Evolutionary conservation across 176 grass and related monocot genomes (phyloP).

Genomic region (Phyllostachys edulis): DNA sequence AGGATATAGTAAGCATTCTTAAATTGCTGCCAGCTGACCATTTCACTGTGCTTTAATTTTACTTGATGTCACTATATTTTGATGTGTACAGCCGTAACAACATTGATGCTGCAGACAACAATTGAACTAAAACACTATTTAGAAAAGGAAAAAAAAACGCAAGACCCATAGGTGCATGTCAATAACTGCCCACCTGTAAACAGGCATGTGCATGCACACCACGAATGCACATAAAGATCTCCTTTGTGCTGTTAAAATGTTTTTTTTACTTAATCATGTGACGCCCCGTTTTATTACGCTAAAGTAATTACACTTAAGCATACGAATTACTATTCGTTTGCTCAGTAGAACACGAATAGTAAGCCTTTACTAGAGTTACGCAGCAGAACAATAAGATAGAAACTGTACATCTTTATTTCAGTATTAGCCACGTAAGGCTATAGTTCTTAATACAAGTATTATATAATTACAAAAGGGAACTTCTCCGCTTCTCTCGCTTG

Average conservation of each 20-base stretch:
- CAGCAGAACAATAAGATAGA: too few relatives aligned
- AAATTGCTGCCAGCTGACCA: slow-evolving; percentile 4
- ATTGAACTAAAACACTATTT: not conserved
- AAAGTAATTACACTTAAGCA: too few relatives aligned
- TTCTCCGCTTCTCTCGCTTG: too few relatives aligned
- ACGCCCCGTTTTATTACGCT: too few relatives aligned
- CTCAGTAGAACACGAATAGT: too few relatives aligned
- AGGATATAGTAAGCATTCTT: not conserved
- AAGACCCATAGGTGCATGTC: not conserved
- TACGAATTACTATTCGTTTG: too few relatives aligned
- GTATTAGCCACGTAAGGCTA: too few relatives aligned
- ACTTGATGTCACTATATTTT: slow-evolving; percentile 3
- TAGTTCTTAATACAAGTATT: too few relatives aligned
- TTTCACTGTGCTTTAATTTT: not conserved
- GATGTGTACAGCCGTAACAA: not conserved
- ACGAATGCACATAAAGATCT: not conserved
- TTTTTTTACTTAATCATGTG: too few relatives aligned
- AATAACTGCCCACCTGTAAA: not conserved
- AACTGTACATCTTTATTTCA: too few relatives aligned
- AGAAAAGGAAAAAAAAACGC: not conserved
- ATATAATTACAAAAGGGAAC: too few relatives aligned
- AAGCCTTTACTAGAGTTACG: too few relatives aligned
- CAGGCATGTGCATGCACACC: not conserved
- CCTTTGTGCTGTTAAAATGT: not conserved
- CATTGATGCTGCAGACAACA: slow-evolving; percentile 17